Conservation (phyloP, 2,329 filamentous ascomycete genomes). For the Mycosphaerelloides madeirae region DNA sequence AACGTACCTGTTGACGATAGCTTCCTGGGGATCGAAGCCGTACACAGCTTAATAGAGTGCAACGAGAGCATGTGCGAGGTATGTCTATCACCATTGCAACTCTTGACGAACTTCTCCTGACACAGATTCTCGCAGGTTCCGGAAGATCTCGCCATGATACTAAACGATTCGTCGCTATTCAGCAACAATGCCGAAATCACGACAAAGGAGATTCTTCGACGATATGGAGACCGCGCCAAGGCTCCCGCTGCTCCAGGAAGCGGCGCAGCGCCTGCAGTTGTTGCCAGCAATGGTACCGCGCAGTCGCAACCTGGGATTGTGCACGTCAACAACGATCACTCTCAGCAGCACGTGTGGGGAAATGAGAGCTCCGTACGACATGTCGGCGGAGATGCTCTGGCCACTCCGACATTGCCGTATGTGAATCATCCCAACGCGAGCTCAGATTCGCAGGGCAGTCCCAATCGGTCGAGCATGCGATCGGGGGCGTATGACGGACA, state of each 20-base stretch:
- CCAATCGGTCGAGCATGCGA: slow-evolving; percentile 25
- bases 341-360: slow-evolving; percentile 65
- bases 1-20: slow-evolving; percentile 62
- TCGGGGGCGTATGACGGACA: slow-evolving; percentile 25
- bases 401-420: slow-evolving; percentile 27
- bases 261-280: slow-evolving; percentile 30
- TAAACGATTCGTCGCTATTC: slow-evolving; percentile 78
- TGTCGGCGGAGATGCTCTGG: slow-evolving; percentile 41
- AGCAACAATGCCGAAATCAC: slow-evolving; percentile 81
- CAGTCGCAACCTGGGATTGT: slow-evolving; percentile 55
- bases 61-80: slow-evolving; percentile 98
- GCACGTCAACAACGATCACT: slow-evolving; percentile 81
- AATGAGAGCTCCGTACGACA: slow-evolving; percentile 80
- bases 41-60: slow-evolving; percentile 83
- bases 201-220: slow-evolving; percentile 93
- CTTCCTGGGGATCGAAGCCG: slow-evolving; percentile 88
- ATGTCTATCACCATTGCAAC: slow-evolving; percentile 37
- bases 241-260: slow-evolving; percentile 36
- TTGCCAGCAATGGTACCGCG: slow-evolving; percentile 29
- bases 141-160: slow-evolving; percentile 79
- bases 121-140: slow-evolving; percentile 62
- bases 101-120: slow-evolving; percentile 20
- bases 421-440: slow-evolving; percentile 23
- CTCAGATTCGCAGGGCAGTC: slow-evolving; percentile 29
- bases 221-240: slow-evolving; percentile 79